These are phyloP conservation scores for Martensiomyces pterosporus DNA, from an alignment of 192 early-diverging fungal species.

Conservation along the genomic window DNA sequence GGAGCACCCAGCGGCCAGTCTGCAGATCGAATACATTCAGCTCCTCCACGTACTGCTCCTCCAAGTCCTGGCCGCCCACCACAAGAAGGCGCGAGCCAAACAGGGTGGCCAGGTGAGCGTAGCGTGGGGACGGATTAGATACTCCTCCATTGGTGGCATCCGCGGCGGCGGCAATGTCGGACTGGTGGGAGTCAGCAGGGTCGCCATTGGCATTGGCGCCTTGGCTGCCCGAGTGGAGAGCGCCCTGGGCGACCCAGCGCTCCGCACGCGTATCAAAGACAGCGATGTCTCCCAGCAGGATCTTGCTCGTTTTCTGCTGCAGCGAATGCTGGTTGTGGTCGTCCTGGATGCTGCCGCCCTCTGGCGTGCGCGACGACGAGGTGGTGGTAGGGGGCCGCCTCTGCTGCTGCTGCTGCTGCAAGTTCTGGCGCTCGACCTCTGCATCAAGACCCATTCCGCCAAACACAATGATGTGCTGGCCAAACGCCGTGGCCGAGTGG, in stretches of 20 bases:
- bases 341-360: slow-evolving; percentile 18
- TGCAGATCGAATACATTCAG: slow-evolving; percentile 74
- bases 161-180: slow-evolving; percentile 22
- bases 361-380: slow-evolving; percentile 3
- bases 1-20: slow-evolving; percentile 61
- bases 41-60: slow-evolving; percentile 73
- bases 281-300: slow-evolving; percentile 64
- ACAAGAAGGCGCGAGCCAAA: slow-evolving; percentile 61
- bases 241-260: slow-evolving; percentile 47
- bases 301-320: slow-evolving; percentile 52
- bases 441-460: slow-evolving; percentile 71
- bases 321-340: slow-evolving; percentile 51
- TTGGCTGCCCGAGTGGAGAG: slow-evolving; percentile 7
- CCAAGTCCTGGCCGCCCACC: slow-evolving; percentile 74
- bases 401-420: too few relatives aligned
- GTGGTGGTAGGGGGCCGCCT: too few relatives aligned
- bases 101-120: slow-evolving; percentile 71
- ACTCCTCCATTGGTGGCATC: too few relatives aligned
- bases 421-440: slow-evolving; percentile 27
- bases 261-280: slow-evolving; percentile 57
- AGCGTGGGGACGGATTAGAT: slow-evolving; percentile 71
- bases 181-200: neutral
- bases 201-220: too few relatives aligned
- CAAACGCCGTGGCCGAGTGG: slow-evolving; percentile 69
- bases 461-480: slow-evolving; percentile 63